phyloP scores from a whole-genome alignment of 805 yeast species.

The Brettanomyces naardenensis region DNA sequence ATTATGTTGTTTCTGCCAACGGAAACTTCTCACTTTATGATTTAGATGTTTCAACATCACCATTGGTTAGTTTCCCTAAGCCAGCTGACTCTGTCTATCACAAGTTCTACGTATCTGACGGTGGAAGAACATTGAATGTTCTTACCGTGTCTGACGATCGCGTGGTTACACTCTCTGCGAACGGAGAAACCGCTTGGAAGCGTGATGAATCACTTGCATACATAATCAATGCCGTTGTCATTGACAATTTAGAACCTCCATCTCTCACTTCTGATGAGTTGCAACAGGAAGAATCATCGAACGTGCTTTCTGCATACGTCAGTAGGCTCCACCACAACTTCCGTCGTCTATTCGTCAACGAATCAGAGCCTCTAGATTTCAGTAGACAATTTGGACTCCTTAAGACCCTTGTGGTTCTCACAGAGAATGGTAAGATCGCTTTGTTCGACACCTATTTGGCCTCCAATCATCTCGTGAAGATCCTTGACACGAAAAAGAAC shows the following conservation, averaged over 20 bases:
- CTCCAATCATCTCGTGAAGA: slow-evolving; percentile 29
- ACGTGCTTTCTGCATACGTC: slow-evolving; percentile 24
- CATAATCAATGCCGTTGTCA: slow-evolving; percentile 27
- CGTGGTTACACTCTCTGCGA: slow-evolving; percentile 11
- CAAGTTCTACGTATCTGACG: slow-evolving; percentile 6
- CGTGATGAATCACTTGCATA: slow-evolving; percentile 36
- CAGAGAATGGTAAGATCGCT: slow-evolving; percentile 32
- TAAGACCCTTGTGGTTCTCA: slow-evolving; percentile 34
- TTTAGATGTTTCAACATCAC: slow-evolving; percentile 7
- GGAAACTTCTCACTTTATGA: slow-evolving; percentile 14
- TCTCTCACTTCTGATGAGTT: slow-evolving; percentile 20
- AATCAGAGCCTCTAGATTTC: slow-evolving; percentile 11
- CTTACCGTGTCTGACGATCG: slow-evolving; percentile 10
- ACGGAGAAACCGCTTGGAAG: slow-evolving; percentile 29
- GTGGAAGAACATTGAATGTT: slow-evolving; percentile 6
- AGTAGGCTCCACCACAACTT: slow-evolving; percentile 26
- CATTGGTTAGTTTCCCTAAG: slow-evolving; percentile 3
- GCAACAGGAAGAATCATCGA: slow-evolving; percentile 23
- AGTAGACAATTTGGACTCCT: slow-evolving; percentile 36
- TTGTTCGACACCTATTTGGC: slow-evolving; percentile 35
- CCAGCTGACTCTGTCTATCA: slow-evolving; percentile 13
- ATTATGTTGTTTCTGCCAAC: slow-evolving; percentile 5
- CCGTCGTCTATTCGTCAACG: slow-evolving; percentile 10
- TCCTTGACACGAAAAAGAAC: slow-evolving; percentile 8
- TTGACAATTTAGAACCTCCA: slow-evolving; percentile 17